These are phyloP conservation scores for Trypanosoma avium DNA, from an alignment of 208 protist species.

Conservation along the genomic window DNA sequence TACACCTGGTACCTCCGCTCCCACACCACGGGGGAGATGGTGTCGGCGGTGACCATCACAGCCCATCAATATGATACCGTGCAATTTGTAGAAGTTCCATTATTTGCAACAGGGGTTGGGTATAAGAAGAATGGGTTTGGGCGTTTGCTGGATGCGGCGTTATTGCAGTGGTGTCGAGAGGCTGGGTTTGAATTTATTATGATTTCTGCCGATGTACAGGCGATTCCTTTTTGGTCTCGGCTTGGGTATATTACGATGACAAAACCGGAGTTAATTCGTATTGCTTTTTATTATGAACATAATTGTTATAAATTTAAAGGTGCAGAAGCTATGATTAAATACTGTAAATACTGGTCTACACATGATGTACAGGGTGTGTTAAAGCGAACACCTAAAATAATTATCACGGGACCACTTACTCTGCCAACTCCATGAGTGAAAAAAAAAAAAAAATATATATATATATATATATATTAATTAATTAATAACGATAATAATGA, in stretches of 20 bases:
- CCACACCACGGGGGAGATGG: constrained; percentile 59
- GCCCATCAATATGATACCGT: constrained; percentile 78
- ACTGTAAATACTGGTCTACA: constrained; percentile 34
- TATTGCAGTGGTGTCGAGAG: constrained; percentile 62
- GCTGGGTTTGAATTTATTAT: constrained; percentile 77
- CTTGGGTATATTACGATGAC: constrained; percentile 80
- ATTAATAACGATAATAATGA: not conserved
- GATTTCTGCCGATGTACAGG: constrained; percentile 86
- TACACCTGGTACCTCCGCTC: constrained; percentile 85
- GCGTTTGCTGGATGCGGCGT: constrained; percentile 69
- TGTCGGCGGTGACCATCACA: constrained; percentile 74
- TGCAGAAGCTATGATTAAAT: constrained; percentile 83
- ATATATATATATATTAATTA: not conserved
- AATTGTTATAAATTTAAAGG: constrained; percentile 86
- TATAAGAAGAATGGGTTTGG: constrained; percentile 89
- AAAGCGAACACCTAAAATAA: constrained; percentile 45
- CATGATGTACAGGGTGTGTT: constrained; percentile 23
- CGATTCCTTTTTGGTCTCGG: constrained; percentile 80
- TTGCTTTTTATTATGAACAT: constrained; percentile 88
- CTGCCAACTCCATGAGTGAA: constrained; percentile 44
- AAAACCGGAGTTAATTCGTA: constrained; percentile 61
- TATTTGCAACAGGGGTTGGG: constrained; percentile 84
- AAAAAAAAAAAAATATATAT: not conserved
- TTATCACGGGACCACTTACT: constrained; percentile 33
- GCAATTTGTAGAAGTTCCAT: constrained; percentile 82